Base-by-base conservation (phyloP, 2,329 filamentous ascomycete genomes). In the Neopestalotiopsis clavispora region DNA sequence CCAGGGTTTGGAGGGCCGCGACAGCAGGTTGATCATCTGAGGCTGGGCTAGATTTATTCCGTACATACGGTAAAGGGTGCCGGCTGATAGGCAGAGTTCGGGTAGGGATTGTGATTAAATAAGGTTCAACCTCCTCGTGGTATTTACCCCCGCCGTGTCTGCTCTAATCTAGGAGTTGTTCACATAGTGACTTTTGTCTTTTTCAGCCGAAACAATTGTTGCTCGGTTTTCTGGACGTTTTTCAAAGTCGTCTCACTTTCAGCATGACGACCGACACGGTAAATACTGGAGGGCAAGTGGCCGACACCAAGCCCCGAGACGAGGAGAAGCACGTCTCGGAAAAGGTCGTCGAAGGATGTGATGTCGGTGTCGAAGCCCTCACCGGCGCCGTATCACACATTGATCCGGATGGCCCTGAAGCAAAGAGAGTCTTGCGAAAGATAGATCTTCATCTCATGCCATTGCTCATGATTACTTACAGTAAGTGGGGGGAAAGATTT, bases 371-470 rank as follows among this genome's bases (percentile, higher is more conserved):
- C 17, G 34, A n/a, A 7, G 59, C 59, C 32, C 59, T 62, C 30
- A 62, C 30, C n/a, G 59, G 59, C n/a, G 59, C 32, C 14, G 59
- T 62, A 2, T 34, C 62, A 13, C 20, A 56, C 14, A 49, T 65
- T 32, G 62, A 49, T 40, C 62, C 45, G 5, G 20, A 65, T 20
- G 45, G 45, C 32, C 40, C 40, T 4, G 45, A 23, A 23, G 45
- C 62, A 5, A 45, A n/a, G 23, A 34, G 62, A 17, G 62, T 65
- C 12, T 38, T 65, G 62, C 34, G 40, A 28, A 65, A 65, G 40
- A 65, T 65, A 10, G 62, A 65, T 52, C 23, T 65, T 17, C 59
- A 62, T 7, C 20, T 65, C 5, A 65, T 65, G 62, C 62, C 45
- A 4, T 56, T 56, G n/a, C 7, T 65, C 9, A 65, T 65, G 62